These are phyloP conservation scores for Silene conica DNA, from an alignment of 148 eudicot genomes.

Conservation along the genomic window DNA sequence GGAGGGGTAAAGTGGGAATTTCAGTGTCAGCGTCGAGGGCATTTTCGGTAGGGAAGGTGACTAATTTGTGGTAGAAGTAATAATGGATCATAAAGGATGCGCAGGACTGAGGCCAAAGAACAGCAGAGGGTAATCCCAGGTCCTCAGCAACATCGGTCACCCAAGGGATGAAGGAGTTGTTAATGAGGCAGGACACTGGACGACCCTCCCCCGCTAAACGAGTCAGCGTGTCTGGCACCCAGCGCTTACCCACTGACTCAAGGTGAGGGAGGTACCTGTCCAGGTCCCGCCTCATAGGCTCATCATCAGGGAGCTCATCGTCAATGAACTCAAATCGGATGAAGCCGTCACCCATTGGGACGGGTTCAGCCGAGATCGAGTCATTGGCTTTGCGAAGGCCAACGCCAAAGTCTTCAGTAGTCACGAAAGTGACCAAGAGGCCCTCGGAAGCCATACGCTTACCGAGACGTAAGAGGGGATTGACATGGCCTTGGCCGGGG, in stretches of 20 bases:
- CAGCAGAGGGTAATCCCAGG: constrained; percentile 49
- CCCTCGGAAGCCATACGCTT: constrained; percentile 39
- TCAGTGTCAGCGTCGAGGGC: constrained; percentile 45
- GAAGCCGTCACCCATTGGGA: constrained; percentile 54
- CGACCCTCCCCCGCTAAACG: constrained; percentile 39
- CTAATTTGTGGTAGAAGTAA: constrained; percentile 39
- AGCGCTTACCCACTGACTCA: constrained; percentile 41
- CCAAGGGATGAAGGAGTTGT: constrained; percentile 84
- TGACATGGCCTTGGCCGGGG: constrained; percentile 46
- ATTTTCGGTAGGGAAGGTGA: constrained; percentile 51
- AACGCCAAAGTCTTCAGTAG: constrained; percentile 34
- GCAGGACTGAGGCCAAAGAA: constrained; percentile 79
- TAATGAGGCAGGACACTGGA: constrained; percentile 66
- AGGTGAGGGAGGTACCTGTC: constrained; percentile 49
- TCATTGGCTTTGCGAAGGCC: constrained; percentile 40
- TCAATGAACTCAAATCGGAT: constrained; percentile 70
- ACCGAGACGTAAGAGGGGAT: constrained; percentile 41
- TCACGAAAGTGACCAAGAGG: constrained; percentile 39
- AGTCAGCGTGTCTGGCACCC: constrained; percentile 44
- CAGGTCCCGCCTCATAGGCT: constrained; percentile 39
- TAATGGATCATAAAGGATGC: constrained; percentile 62
- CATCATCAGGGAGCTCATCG: constrained; percentile 47
- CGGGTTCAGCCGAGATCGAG: constrained; percentile 27
- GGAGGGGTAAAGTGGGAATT: constrained; percentile 49
- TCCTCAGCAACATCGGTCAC: constrained; percentile 70